phyloP scores from a whole-genome alignment of 2,329 filamentous ascomycete species.

The Rutstroemia sp. region DNA sequence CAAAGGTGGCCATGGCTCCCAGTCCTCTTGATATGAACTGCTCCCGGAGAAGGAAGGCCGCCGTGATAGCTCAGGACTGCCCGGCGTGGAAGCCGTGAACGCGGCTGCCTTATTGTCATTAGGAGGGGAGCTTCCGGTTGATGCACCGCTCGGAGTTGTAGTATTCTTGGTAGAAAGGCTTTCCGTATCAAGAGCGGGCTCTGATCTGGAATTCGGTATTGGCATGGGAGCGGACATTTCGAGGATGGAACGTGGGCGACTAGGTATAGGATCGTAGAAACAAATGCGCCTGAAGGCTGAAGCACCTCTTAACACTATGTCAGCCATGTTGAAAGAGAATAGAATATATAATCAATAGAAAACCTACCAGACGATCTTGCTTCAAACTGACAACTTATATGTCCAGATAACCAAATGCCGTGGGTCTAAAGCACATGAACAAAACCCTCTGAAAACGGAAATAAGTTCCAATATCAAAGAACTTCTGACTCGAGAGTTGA shows the following conservation, averaged over 20 bases:
- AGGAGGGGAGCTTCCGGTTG: constrained; percentile 40
- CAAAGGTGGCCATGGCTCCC: constrained; percentile 77
- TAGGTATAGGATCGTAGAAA: constrained; percentile 34
- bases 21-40: constrained; percentile 81
- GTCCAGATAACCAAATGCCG: background rate
- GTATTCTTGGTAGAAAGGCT: constrained; percentile 20
- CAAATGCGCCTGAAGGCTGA: constrained; percentile 35
- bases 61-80: constrained; percentile 59
- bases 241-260: constrained; percentile 32
- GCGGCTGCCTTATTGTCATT: constrained; percentile 44
- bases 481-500: constrained; percentile 4
- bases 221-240: constrained; percentile 39
- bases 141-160: constrained; percentile 23
- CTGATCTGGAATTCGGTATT: constrained; percentile 27
- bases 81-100: constrained; percentile 38
- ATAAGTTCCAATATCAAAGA: constrained; percentile 4
- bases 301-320: constrained; percentile 35
- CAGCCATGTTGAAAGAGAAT: constrained; percentile 28
- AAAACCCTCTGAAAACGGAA: background rate
- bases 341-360: background rate
- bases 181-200: constrained; percentile 15
- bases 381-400: background rate
- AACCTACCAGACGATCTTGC: background rate
- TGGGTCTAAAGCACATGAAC: constrained; percentile 13
- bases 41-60: constrained; percentile 77